Evolutionary conservation across 495 filamentous ascomycete species (phyloP).

Genomic region (Chaetomidium leptoderma): DNA sequence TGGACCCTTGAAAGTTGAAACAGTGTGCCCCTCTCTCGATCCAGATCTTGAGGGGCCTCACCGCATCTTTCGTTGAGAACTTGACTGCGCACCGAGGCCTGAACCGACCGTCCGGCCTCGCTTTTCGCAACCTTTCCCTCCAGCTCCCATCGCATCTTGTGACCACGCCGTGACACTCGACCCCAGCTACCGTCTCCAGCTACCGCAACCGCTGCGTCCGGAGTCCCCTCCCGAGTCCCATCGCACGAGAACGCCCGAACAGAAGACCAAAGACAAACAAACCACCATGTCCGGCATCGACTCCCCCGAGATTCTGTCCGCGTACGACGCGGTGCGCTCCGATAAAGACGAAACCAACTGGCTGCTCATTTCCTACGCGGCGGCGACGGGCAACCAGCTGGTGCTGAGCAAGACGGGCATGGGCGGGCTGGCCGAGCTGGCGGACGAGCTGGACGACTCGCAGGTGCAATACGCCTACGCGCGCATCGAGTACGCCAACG

Average conservation of each 20-base stretch:
- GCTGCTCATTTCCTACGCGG: conserved; percentile 53
- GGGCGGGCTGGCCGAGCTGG: conserved; percentile 50
- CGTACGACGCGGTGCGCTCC: conserved; percentile 50
- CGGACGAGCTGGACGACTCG: conserved; percentile 39
- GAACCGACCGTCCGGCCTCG: not conserved
- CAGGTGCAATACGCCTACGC: conserved; percentile 57
- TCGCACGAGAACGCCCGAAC: not conserved
- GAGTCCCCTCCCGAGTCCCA: not conserved
- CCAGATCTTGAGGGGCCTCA: not conserved
- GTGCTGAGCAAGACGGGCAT: conserved; percentile 44
- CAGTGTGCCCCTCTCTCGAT: not conserved
- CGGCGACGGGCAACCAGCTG: conserved; percentile 44
- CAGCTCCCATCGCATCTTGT: not conserved
- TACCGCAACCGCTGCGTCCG: no score
- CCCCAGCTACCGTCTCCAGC: not conserved
- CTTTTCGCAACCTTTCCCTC: not conserved
- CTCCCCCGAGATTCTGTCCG: conserved; percentile 44
- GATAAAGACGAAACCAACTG: conserved; percentile 55
- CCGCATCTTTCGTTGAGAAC: not conserved
- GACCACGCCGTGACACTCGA: not conserved
- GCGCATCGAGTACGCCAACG: conserved; percentile 56
- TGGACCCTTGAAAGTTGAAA: not conserved
- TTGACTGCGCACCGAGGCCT: not conserved
- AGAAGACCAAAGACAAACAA: not conserved
- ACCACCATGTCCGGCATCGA: conserved; percentile 43